A percentile compares a stretch with the other conserved stretches of the same genome.
Evolutionary conservation across 139 green algal genomes (phyloP).

Genomic region (Tetratostichococcus sp.): DNA sequence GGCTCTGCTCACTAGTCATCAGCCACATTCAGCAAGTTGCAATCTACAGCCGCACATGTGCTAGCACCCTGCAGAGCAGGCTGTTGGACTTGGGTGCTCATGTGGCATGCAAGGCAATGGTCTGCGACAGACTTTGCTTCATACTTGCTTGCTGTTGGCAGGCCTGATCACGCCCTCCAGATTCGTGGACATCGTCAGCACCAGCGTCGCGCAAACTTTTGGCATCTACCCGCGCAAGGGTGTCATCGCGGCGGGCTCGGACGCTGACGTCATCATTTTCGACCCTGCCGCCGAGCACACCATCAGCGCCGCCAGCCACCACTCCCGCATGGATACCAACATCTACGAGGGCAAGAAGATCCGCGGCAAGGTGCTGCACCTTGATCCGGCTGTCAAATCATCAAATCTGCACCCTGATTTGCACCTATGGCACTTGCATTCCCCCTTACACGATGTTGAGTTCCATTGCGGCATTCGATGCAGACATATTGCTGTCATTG

Average conservation of each 20-base stretch:
- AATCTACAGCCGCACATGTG: too few relatives aligned
- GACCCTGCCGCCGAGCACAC: slow-evolving; percentile 71
- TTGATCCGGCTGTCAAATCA: not conserved
- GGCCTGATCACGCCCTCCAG: slow-evolving; percentile 69
- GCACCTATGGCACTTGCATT: too few relatives aligned
- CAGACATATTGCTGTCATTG: too few relatives aligned
- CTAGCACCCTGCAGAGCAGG: too few relatives aligned
- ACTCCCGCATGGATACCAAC: slow-evolving; percentile 89
- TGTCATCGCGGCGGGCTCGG: slow-evolving; percentile 67
- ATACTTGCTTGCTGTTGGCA: slow-evolving; percentile 1
- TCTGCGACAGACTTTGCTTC: slow-evolving; percentile 76
- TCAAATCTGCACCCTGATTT: too few relatives aligned
- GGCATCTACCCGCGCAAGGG: slow-evolving; percentile 92
- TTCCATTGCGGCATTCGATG: too few relatives aligned
- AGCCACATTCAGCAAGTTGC: too few relatives aligned
- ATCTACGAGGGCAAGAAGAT: slow-evolving; percentile 85
- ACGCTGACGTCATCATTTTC: slow-evolving; percentile 93
- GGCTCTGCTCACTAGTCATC: too few relatives aligned
- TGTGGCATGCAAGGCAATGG: too few relatives aligned
- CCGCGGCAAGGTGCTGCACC: slow-evolving; percentile 37
- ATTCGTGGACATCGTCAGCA: slow-evolving; percentile 83
- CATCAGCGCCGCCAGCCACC: slow-evolving; percentile 70
- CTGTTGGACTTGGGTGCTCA: too few relatives aligned
- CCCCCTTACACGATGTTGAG: too few relatives aligned
- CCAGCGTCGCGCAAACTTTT: slow-evolving; percentile 79